Conservation (phyloP, 257 asterid species). For the Datura wrightii region DNA sequence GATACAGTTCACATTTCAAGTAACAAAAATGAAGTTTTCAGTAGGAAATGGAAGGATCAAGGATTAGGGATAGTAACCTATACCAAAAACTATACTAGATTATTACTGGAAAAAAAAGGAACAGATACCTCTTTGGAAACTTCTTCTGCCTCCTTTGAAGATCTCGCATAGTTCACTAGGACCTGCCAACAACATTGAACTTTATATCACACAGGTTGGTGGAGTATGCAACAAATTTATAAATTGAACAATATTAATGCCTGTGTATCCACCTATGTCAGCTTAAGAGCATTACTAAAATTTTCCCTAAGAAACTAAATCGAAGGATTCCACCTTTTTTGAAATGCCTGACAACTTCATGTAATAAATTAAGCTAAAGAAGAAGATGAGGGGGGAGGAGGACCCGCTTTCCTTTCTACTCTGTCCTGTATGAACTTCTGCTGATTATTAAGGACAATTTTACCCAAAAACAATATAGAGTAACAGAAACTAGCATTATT, state of each 20-base stretch:
- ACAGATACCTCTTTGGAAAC: constrained; percentile 64
- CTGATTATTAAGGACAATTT: background rate
- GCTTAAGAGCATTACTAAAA: background rate
- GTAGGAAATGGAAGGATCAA: background rate
- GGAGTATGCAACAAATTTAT: background rate
- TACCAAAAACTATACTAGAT: background rate
- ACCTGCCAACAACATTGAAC: constrained; percentile 52
- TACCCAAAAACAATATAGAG: background rate
- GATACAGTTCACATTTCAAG: background rate
- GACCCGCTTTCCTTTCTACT: background rate
- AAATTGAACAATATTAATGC: constrained; percentile 20
- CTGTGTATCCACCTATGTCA: constrained; percentile 23
- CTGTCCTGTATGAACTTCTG: background rate
- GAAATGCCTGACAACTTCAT: background rate
- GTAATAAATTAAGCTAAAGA: background rate
- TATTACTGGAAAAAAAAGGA: background rate
- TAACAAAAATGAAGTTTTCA: background rate
- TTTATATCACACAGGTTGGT: background rate
- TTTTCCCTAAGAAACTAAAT: background rate
- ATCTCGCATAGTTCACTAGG: constrained; percentile 96
- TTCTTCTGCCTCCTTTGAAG: constrained; percentile 95
- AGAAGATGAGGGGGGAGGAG: background rate
- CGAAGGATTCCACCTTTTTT: background rate
- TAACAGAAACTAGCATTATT: background rate
- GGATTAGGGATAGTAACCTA: background rate